A percentile compares a stretch with the other conserved stretches of the same genome.
Evolutionary conservation across 805 yeast genomes (phyloP).

Genomic region (Pichia occidentalis): DNA sequence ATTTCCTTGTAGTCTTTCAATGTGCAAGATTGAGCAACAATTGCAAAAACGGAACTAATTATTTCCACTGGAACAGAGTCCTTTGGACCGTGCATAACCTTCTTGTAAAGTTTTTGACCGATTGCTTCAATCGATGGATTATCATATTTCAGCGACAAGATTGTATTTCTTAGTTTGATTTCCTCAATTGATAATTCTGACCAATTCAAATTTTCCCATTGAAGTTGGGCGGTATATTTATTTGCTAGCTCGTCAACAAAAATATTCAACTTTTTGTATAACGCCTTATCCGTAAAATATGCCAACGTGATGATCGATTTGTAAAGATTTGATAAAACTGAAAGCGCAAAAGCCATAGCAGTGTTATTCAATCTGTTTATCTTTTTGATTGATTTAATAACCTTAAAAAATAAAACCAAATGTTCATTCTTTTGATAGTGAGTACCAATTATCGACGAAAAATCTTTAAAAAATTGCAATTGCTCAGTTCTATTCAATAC

Average conservation of each 20-base stretch:
- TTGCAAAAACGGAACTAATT: constrained; percentile 36
- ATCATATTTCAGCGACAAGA: constrained; percentile 35
- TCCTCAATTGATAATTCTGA: constrained; percentile 30
- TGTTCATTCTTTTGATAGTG: constrained; percentile 27
- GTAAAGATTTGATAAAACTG: constrained; percentile 28
- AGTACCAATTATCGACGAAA: constrained; percentile 34
- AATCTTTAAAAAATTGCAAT: constrained; percentile 33
- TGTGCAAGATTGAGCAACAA: constrained; percentile 21
- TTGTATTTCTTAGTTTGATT: constrained; percentile 36
- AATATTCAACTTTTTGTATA: constrained; percentile 9
- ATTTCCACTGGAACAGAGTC: constrained; percentile 47
- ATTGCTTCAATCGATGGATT: constrained; percentile 28
- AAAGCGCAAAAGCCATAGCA: constrained; percentile 34
- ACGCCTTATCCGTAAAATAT: constrained; percentile 17
- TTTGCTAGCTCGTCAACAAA: constrained; percentile 18
- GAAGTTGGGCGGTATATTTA: constrained; percentile 26
- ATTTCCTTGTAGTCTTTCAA: constrained; percentile 56
- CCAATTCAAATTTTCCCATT: constrained; percentile 32
- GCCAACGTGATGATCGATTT: constrained; percentile 23
- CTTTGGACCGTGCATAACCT: constrained; percentile 46
- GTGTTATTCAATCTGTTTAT: constrained; percentile 25
- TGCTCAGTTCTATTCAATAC: constrained; percentile 30
- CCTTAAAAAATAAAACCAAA: constrained; percentile 29
- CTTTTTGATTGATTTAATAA: constrained; percentile 27
- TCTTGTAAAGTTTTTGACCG: constrained; percentile 39